Evolutionary conservation across 1,284 basidiomycete species (phyloP), one percentile per base, ranked within the genome.

Genomic region (Trichosporon sp.): DNA sequence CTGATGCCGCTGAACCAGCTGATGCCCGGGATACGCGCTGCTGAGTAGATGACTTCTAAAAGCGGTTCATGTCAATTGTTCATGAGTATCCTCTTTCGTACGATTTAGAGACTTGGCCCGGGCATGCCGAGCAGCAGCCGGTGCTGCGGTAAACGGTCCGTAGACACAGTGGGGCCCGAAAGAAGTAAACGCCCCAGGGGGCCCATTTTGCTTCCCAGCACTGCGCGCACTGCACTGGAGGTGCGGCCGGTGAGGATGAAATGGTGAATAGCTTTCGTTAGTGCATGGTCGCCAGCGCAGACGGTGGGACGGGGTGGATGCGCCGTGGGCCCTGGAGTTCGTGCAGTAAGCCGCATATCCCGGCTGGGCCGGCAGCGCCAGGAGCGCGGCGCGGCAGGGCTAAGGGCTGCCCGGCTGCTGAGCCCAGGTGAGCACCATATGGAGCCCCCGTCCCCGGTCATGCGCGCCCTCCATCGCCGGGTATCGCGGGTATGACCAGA

Each of bases 281-380:
- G 48, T 51, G 48, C 48, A 2, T 37, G 35, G 46, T 54, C 19
- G 26, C n/a, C 19, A 54, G 51, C 19, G 35, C 35, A 37, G 35
- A 10, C 35, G 43, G 54, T 4, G 54, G 21, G 54, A 59, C 54
- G 21, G 26, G 59, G 59, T 63, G 59, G 59, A 63, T 63, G 59
- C 59, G 31, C 59, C 59, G 32, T 63, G 59, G 59, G 59, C 59
- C 59, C 32, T 35, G 31, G 51, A 19, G 19, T 26, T 54, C 2
- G 51, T 54, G 51, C 51, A 54, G 51, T 26, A 21, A 26, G 5
- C 46, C 14, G 46, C 46, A 48, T 48, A 48, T 19, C 14, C 51
- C 51, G 51, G 21, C 51, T 10, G 19, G 10, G 19, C 51, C 51
- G 51, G 51, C 51, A 54, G 51, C 16, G 51, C 5, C 8, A 37